A percentile compares a stretch with the other conserved stretches of the same genome.
These are phyloP conservation scores for Lactifluus rugatus DNA, from an alignment of 768 basidiomycete genomes.

Conservation along the genomic window DNA sequence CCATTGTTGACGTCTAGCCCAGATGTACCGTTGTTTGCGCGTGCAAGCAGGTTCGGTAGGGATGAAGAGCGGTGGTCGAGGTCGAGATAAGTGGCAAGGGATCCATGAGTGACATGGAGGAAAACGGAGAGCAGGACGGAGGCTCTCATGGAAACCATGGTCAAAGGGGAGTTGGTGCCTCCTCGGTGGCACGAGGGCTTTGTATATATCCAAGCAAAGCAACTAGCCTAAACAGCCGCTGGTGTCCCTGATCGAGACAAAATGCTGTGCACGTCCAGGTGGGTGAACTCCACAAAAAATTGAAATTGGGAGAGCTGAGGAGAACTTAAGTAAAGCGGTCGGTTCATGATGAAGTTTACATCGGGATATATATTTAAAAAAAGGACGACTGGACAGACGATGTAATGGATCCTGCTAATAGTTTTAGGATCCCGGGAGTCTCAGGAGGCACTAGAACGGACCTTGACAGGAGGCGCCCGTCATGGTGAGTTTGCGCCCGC, in stretches of 20 bases:
- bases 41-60: not conserved
- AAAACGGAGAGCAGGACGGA: not conserved
- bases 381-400: no score
- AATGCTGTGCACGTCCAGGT: not conserved
- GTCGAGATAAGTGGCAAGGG: not conserved
- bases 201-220: not conserved
- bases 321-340: no score
- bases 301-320: not conserved
- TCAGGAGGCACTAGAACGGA: no score
- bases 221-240: not conserved
- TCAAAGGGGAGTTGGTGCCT: not conserved
- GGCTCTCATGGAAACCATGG: not conserved
- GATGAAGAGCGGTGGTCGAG: not conserved
- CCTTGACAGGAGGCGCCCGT: no score
- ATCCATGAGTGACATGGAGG: not conserved
- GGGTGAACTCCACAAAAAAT: not conserved
- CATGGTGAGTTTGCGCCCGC: no score
- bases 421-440: no score
- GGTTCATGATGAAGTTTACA: no score
- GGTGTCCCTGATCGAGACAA: not conserved
- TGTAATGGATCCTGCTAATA: no score
- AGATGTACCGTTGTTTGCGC: not conserved
- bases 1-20: not conserved
- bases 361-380: no score
- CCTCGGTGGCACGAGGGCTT: not conserved